phyloP scores from a whole-genome alignment of 2,329 filamentous ascomycete genomes.

The Plenodomus biglobosus region DNA sequence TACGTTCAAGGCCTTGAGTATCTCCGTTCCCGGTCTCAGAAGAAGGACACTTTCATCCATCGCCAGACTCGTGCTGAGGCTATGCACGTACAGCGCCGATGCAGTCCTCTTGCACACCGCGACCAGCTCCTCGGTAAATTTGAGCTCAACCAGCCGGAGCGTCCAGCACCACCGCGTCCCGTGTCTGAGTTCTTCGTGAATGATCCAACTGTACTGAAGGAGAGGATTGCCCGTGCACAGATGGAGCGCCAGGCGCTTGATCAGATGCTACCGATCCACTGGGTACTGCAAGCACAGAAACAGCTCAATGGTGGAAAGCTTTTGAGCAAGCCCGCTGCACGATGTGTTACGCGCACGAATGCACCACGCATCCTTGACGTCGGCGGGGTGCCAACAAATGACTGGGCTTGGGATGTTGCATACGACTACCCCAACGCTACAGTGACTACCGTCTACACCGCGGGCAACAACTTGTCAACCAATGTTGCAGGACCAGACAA shows the following conservation, averaged over 20 bases:
- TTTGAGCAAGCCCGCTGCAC: constrained; percentile 53
- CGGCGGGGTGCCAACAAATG: constrained; percentile 78
- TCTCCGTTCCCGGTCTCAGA: constrained; percentile 65
- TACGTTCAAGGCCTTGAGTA: constrained; percentile 88
- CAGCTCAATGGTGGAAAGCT: constrained; percentile 63
- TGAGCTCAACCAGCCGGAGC: constrained; percentile 62
- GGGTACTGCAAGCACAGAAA: constrained; percentile 64
- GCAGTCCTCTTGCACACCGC: constrained; percentile 70
- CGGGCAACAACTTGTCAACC: constrained; percentile 41
- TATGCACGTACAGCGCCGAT: constrained; percentile 78
- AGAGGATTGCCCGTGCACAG: constrained; percentile 56
- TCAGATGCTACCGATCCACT: constrained; percentile 64
- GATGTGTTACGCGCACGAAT: constrained; percentile 57
- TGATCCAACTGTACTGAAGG: constrained; percentile 65
- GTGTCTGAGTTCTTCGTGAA: constrained; percentile 51
- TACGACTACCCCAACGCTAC: constrained; percentile 81
- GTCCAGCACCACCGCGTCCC: constrained; percentile 48
- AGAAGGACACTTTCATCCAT: constrained; percentile 79
- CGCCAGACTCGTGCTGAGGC: constrained; percentile 84
- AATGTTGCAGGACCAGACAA: constrained; percentile 76
- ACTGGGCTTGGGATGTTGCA: constrained; percentile 96
- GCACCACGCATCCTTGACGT: constrained; percentile 78
- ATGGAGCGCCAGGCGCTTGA: constrained; percentile 78
- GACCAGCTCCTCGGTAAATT: constrained; percentile 84
- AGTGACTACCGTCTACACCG: constrained; percentile 81